Evolutionary conservation across 2,329 filamentous ascomycete species (phyloP).

Genomic region (Colletotrichum endophyticum): DNA sequence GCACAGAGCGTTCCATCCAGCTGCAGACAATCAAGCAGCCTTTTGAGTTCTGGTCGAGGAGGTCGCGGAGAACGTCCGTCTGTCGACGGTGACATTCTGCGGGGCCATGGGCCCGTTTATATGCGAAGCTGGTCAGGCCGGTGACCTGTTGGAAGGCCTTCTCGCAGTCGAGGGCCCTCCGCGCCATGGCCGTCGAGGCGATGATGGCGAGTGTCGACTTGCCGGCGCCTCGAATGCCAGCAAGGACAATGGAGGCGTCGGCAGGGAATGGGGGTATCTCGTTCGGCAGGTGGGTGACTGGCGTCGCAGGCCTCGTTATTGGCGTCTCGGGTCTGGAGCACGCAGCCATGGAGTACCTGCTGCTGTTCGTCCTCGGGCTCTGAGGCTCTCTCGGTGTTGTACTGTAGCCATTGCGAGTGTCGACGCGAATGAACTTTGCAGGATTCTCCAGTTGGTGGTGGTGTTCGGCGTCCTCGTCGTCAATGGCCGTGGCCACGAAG

Average conservation of each 20-base stretch:
- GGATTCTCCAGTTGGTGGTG: constrained; percentile 20
- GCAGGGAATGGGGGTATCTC: constrained; percentile 19
- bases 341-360: constrained; percentile 9
- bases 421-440: constrained; percentile 9
- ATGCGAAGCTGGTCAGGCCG: constrained; percentile 65
- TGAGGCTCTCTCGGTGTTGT: constrained; percentile 8
- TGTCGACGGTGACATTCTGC: constrained; percentile 68
- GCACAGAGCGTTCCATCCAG: constrained; percentile 69
- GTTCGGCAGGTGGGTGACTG: constrained; percentile 7
- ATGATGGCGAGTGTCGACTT: constrained; percentile 81
- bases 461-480: constrained; percentile 29
- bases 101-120: constrained; percentile 66
- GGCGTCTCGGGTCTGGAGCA: constrained; percentile 12
- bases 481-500: constrained; percentile 36
- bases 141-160: constrained; percentile 69
- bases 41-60: constrained; percentile 62
- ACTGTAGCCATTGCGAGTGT: constrained; percentile 3
- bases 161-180: constrained; percentile 73
- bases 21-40: constrained; percentile 75
- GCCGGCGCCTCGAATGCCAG: constrained; percentile 75
- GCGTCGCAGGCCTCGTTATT: constrained; percentile 7
- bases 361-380: constrained; percentile 17
- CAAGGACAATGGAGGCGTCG: constrained; percentile 74
- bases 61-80: constrained; percentile 63
- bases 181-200: constrained; percentile 71